A percentile compares a stretch with the other conserved stretches of the same genome.
These are phyloP conservation scores for Arthroderma sp. DNA, from an alignment of 2,329 filamentous ascomycete species.

Conservation along the genomic window DNA sequence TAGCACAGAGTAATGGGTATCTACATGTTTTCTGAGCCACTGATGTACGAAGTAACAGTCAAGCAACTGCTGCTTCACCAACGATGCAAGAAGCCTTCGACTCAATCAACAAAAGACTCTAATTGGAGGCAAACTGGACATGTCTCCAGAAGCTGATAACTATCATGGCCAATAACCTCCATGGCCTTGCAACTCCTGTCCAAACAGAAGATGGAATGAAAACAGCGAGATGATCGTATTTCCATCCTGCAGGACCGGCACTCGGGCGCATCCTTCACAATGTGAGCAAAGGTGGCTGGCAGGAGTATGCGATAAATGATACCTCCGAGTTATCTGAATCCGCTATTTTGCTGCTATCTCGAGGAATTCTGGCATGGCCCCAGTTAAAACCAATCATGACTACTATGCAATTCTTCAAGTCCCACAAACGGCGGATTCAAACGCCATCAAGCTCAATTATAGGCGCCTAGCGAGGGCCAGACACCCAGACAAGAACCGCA, in stretches of 20 bases:
- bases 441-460: conserved; percentile 11
- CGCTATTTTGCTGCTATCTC: background rate
- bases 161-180: background rate
- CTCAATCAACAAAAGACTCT: background rate
- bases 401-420: conserved; percentile 14
- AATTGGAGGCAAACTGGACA: background rate
- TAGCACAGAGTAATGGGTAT: too few species aligned
- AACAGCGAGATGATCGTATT: background rate
- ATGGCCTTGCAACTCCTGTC: background rate
- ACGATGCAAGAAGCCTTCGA: background rate
- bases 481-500: conserved; percentile 14
- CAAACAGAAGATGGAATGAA: background rate
- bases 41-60: too few species aligned
- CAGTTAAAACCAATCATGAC: conserved; percentile 2
- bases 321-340: background rate
- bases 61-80: too few species aligned
- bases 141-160: background rate
- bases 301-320: background rate
- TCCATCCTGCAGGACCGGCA: background rate
- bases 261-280: too few species aligned
- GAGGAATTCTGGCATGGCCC: background rate
- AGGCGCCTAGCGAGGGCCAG: conserved; percentile 8
- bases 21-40: too few species aligned
- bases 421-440: conserved; percentile 6
- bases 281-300: too few species aligned